phyloP scores from a whole-genome alignment of 306 rosid genomes.

The Trifolium fragiferum region DNA sequence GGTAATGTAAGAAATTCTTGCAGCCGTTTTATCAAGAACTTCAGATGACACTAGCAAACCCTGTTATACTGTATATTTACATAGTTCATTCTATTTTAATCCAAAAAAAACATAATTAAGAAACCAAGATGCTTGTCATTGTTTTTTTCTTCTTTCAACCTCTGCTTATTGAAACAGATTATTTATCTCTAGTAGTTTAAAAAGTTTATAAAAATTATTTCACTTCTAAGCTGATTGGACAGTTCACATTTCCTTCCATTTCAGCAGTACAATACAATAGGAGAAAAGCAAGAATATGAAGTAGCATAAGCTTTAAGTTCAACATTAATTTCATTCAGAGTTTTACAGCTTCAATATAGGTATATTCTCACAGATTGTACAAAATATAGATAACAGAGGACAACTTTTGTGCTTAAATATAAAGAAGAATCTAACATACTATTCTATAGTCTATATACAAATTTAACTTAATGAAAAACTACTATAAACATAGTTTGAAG shows the following conservation, averaged over 20 bases:
- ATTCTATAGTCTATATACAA: too few relatives aligned
- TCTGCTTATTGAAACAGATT: conserved; percentile 3
- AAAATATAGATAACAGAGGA: background rate
- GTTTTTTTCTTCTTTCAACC: background rate
- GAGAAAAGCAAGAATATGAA: conserved; percentile 1
- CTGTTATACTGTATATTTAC: background rate
- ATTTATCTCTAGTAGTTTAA: background rate
- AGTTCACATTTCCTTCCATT: background rate
- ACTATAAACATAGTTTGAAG: background rate
- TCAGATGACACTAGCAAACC: background rate
- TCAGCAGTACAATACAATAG: background rate
- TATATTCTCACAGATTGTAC: background rate
- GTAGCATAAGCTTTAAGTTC: background rate
- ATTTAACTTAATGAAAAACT: background rate
- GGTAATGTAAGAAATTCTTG: background rate
- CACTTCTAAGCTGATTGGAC: background rate
- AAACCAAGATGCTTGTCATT: background rate
- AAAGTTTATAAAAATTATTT: background rate
- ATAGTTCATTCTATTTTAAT: background rate
- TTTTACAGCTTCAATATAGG: background rate
- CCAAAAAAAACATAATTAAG: background rate
- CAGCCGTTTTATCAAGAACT: background rate
- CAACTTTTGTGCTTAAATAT: background rate
- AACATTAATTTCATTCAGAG: background rate
- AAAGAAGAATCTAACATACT: background rate